Evolutionary conservation across 2,329 filamentous ascomycete species (phyloP).

Genomic region (Apiospora kogelbergensis): DNA sequence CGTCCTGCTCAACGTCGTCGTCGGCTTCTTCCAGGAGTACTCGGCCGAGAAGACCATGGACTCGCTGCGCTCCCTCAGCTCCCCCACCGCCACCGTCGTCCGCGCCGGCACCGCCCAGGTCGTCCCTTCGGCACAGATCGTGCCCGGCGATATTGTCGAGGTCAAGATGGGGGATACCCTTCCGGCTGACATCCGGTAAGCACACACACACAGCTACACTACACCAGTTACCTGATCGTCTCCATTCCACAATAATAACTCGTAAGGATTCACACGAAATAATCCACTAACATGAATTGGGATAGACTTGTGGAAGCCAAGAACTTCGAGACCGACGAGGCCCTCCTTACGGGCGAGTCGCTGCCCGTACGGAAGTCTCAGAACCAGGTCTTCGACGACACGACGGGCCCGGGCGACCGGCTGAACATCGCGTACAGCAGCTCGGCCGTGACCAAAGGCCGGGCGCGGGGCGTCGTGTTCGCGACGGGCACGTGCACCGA

Average conservation of each 20-base stretch:
- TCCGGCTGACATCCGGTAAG: conserved; percentile 40
- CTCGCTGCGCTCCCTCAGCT: conserved; percentile 49
- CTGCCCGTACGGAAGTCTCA: conserved; percentile 56
- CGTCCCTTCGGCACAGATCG: conserved; percentile 53
- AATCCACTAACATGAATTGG: not conserved
- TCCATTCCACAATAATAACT: too few species aligned
- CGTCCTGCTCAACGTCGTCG: conserved; percentile 24
- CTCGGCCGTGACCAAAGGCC: conserved; percentile 61
- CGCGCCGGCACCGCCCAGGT: conserved; percentile 49
- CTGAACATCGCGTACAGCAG: conserved; percentile 64
- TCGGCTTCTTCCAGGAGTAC: conserved; percentile 53
- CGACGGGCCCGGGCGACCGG: conserved; percentile 61
- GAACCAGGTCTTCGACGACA: conserved; percentile 46
- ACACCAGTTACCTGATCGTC: too few species aligned
- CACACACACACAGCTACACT: too few species aligned
- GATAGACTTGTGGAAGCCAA: conserved; percentile 47
- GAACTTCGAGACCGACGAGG: conserved; percentile 61
- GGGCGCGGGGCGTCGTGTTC: conserved; percentile 59
- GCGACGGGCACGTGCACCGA: conserved; percentile 62
- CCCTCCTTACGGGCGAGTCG: conserved; percentile 63
- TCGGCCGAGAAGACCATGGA: conserved; percentile 57
- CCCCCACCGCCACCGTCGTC: conserved; percentile 49
- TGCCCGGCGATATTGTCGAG: conserved; percentile 59
- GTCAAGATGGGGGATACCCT: conserved; percentile 48
- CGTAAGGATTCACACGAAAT: too few species aligned